These are phyloP conservation scores for Mycena crocata DNA, from an alignment of 768 basidiomycete genomes.

Conservation along the genomic window DNA sequence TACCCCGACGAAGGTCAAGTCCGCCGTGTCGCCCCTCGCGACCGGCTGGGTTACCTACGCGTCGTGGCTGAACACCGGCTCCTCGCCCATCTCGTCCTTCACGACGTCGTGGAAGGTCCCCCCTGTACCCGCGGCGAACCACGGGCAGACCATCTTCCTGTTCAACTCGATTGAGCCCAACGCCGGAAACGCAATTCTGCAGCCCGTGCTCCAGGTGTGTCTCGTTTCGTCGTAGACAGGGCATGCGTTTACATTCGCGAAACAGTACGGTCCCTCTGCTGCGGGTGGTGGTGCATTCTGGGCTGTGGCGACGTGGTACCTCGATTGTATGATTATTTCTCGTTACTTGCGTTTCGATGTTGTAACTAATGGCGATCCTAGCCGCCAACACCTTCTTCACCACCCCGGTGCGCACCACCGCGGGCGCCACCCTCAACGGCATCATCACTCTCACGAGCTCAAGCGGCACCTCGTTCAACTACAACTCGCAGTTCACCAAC, in stretches of 20 bases:
- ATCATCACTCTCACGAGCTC: constrained; percentile 27
- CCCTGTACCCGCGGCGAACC: constrained; percentile 27
- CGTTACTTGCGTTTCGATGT: background rate
- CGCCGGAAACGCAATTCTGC: constrained; percentile 14
- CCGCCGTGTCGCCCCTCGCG: constrained; percentile 6
- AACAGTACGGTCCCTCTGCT: constrained; percentile 30
- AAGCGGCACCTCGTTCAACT: constrained; percentile 18
- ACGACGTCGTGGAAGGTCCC: constrained; percentile 33
- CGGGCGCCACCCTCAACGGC: constrained; percentile 28
- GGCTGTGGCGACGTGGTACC: constrained; percentile 30
- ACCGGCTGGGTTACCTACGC: constrained; percentile 34
- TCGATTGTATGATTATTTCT: background rate
- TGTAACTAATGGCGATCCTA: background rate
- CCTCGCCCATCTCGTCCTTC: constrained; percentile 31
- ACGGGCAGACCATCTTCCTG: constrained; percentile 33
- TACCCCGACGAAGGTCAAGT: constrained; percentile 3
- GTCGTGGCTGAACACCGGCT: constrained; percentile 30
- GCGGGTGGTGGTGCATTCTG: constrained; percentile 34
- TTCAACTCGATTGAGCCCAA: constrained; percentile 34
- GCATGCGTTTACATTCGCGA: no score
- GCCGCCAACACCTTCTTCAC: constrained; percentile 14
- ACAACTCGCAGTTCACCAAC: constrained; percentile 25
- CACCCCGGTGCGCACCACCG: constrained; percentile 6
- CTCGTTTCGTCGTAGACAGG: background rate
- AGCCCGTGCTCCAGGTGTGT: constrained; percentile 29